A percentile compares a stretch with the other conserved stretches of the same genome.
phyloP scores from a whole-genome alignment of 78 protist species.

The Dictyostelium brefeldianum region DNA sequence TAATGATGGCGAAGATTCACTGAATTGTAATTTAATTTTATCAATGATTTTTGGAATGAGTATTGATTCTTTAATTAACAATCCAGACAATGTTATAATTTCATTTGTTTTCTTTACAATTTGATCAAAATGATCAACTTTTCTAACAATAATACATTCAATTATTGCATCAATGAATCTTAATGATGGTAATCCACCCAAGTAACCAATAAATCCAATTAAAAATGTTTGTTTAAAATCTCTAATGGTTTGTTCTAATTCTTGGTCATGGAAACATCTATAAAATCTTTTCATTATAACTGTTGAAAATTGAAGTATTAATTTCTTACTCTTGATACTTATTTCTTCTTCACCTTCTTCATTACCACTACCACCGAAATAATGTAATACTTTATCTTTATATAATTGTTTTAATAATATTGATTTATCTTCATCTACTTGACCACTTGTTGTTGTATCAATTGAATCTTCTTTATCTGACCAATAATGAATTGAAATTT shows the following conservation, averaged over 20 bases:
- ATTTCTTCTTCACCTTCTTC: neutral
- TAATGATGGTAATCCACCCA: neutral
- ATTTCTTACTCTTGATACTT: neutral
- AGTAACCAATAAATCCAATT: neutral
- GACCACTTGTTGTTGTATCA: neutral
- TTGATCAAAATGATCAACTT: neutral
- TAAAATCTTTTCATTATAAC: conserved; percentile 13
- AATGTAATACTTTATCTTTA: neutral
- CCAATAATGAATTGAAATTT: neutral
- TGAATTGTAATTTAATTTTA: conserved; percentile 3
- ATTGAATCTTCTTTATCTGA: neutral
- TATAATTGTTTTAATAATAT: neutral
- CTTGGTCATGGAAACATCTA: conserved; percentile 13
- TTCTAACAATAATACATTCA: neutral
- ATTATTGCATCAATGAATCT: conserved; percentile 40
- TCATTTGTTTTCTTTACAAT: neutral
- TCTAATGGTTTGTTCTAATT: conserved; percentile 16
- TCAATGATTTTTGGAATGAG: neutral
- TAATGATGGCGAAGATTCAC: neutral
- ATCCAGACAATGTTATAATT: neutral
- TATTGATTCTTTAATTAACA: neutral
- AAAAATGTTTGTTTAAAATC: conserved; percentile 18
- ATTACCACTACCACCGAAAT: neutral
- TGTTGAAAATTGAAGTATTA: neutral
- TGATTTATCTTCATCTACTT: neutral